Percentiles rank a stretch among this genome's conserved stretches.
Conservation (phyloP, 1,284 basidiomycete species). For the Malassezia sp. region DNA sequence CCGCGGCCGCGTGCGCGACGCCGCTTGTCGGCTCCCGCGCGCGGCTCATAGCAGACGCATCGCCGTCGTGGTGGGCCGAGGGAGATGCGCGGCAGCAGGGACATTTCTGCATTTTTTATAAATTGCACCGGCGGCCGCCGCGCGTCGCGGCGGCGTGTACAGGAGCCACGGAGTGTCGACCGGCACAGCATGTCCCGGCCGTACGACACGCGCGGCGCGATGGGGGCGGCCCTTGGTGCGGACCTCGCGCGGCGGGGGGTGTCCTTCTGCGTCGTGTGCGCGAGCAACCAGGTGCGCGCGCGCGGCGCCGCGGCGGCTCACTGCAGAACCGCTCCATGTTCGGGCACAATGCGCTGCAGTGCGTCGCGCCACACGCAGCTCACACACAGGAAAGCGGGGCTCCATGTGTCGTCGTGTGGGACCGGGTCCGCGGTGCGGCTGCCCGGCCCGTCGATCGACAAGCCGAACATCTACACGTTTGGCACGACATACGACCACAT, state of each 20-base stretch:
- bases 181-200: too few species aligned
- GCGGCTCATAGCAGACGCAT: too few species aligned
- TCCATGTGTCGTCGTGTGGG: constrained; percentile 81
- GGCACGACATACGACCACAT: constrained; percentile 97
- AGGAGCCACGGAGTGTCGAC: too few species aligned
- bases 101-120: too few species aligned
- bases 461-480: constrained; percentile 92
- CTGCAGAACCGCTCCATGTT: constrained; percentile 97
- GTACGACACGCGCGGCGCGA: too few species aligned
- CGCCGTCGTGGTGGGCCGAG: too few species aligned
- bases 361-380: background rate
- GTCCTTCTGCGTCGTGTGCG: constrained; percentile 92
- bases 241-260: constrained; percentile 2
- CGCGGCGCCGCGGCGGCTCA: background rate
- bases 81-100: too few species aligned
- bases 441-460: constrained; percentile 89
- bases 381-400: constrained; percentile 58
- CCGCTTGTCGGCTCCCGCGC: too few species aligned
- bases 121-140: too few species aligned
- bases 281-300: constrained; percentile 58
- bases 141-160: too few species aligned
- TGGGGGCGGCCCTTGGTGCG: too few species aligned
- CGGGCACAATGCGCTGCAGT: constrained; percentile 73
- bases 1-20: too few species aligned
- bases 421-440: constrained; percentile 93